Conservation (phyloP, 108 stramenopile genomes). For the Bacterosira constricta region DNA sequence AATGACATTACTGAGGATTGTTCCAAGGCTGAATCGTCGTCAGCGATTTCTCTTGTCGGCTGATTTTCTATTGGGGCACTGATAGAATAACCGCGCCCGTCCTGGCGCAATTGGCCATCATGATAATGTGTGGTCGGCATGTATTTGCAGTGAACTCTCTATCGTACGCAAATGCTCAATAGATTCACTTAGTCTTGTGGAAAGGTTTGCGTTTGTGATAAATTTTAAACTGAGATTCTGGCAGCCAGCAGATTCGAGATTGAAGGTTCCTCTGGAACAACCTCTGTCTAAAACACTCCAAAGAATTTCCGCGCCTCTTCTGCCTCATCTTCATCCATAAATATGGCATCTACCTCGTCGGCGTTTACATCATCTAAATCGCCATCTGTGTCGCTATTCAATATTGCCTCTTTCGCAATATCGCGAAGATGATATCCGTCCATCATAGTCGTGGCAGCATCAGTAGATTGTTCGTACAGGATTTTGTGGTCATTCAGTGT, state of each 20-base stretch:
- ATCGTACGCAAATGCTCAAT: too few species aligned
- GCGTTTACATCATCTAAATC: neutral
- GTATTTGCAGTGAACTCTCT: too few species aligned
- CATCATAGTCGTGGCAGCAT: neutral
- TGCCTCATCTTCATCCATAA: conserved; percentile 72
- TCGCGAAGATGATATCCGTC: conserved; percentile 4
- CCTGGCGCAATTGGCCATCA: too few species aligned
- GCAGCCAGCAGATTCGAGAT: too few species aligned
- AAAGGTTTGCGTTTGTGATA: too few species aligned
- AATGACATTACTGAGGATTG: neutral
- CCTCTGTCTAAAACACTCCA: conserved; percentile 54
- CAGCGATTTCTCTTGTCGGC: too few species aligned
- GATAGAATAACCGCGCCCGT: too few species aligned
- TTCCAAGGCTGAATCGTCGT: neutral
- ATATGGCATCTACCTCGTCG: neutral
- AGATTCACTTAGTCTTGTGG: too few species aligned
- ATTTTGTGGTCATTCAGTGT: conserved; percentile 17
- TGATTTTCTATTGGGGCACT: too few species aligned
- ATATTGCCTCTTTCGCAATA: neutral
- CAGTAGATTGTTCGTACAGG: neutral
- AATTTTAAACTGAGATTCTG: too few species aligned
- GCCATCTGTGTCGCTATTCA: neutral
- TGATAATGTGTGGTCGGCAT: too few species aligned
- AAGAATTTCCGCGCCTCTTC: conserved; percentile 58
- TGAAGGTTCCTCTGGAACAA: neutral